phyloP scores from a whole-genome alignment of 345 rosid species.

The Eucalyptus brandiana region DNA sequence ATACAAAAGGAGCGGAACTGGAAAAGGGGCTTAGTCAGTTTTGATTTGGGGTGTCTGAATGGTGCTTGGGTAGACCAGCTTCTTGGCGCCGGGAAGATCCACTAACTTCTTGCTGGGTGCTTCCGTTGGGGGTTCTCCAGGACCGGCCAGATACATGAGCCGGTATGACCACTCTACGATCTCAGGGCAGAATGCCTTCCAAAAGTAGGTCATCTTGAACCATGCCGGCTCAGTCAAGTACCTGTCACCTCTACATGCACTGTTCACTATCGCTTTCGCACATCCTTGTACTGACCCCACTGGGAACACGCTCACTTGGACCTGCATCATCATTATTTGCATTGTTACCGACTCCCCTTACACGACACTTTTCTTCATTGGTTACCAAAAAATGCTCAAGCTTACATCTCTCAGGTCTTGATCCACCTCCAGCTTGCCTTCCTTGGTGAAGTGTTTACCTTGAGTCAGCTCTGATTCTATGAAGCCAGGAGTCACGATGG shows the following conservation, averaged over 20 bases:
- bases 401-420: slow-evolving; percentile 34
- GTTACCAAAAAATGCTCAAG: background rate
- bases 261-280: slow-evolving; percentile 18
- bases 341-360: background rate
- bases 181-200: slow-evolving; percentile 37
- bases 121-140: slow-evolving; percentile 5
- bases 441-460: slow-evolving; percentile 16
- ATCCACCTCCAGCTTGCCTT: slow-evolving; percentile 20
- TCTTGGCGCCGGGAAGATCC: background rate
- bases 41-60: background rate
- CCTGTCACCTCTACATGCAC: slow-evolving; percentile 30
- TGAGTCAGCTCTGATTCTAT: slow-evolving; percentile 11
- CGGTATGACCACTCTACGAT: slow-evolving; percentile 11
- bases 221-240: slow-evolving; percentile 24
- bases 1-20: background rate
- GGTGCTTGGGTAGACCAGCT: background rate
- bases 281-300: slow-evolving; percentile 2
- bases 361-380: background rate
- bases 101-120: slow-evolving; percentile 12
- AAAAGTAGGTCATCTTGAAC: background rate
- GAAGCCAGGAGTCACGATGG: slow-evolving; percentile 29
- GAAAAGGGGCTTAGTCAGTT: background rate
- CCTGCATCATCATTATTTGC: background rate
- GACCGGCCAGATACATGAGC: background rate
- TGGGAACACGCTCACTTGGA: slow-evolving; percentile 9